Base-by-base conservation (phyloP, 2,329 filamentous ascomycete genomes). In the Kalmusia sp. region DNA sequence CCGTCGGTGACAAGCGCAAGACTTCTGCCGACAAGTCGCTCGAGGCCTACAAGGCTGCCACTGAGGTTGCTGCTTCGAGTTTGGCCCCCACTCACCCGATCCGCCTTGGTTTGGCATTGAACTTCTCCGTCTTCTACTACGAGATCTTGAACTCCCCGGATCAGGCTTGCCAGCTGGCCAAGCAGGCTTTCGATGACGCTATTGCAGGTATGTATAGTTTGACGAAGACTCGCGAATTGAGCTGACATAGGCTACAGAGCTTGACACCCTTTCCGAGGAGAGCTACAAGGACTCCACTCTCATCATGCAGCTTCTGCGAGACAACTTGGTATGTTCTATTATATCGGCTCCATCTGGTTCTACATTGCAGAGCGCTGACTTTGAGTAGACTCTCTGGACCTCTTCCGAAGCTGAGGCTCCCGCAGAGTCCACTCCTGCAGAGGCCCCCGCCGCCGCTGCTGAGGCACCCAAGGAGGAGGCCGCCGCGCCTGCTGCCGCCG, bases 121-220 rank as follows among this genome's bases (percentile, higher is more conserved):
- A 96, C 88, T 96, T 96, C 85, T 96, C 93, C 64, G 93, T 97
- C 74, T 98, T 97, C 86, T 98, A 98, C 89, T 99, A 99, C 80
- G 91, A 99, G 87, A 99, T 98, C 77, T 85, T 98, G 73, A 99
- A 98, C 85, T 92, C 93, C 37, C 93, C 93, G 62, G 95, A 98
- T 79, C 93, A 96, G 83, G 93, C 93, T 76, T 97, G 93, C 88
- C 93, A 96, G 79, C 88, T 97, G 68, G 93, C 92, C 79, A 96
- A 96, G 87, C 91, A 93, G 79, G 91, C 91, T 54, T 96, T 96
- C 74, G 92, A 96, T 74, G 93, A 98, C 80, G 93, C 93, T 66
- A 97, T 97, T 86, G 93, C 93, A 71, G 85, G 85, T 87, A 77
- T 62, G 81, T 82, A 35, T 46, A 37, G 12, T 46, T 14, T 2